Evolutionary conservation across 306 rosid genomes (phyloP).

Genomic region (Prunus campanulata): DNA sequence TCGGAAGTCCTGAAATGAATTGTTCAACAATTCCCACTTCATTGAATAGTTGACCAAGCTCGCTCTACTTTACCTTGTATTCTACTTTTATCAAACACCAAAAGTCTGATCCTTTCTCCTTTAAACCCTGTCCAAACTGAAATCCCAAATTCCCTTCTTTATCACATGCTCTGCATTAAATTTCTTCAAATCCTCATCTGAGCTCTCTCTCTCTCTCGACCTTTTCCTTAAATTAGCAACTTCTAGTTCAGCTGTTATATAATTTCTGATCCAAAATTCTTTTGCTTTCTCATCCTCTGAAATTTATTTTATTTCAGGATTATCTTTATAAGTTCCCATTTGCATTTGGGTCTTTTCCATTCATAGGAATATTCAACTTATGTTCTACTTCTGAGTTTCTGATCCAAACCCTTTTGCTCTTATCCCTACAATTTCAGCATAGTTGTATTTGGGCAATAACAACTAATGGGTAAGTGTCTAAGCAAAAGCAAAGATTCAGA

Average conservation of each 20-base stretch:
- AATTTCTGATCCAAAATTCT: no score
- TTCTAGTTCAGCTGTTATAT: background rate
- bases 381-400: constrained; percentile 1
- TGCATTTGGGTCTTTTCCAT: no score
- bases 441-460: background rate
- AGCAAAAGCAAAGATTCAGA: constrained; percentile 45
- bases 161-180: background rate
- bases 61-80: background rate
- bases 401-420: constrained; percentile 25
- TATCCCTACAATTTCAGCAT: background rate
- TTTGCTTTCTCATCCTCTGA: no score
- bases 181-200: constrained; percentile 19
- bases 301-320: no score
- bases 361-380: no score
- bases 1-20: constrained; percentile 1
- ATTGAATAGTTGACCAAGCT: constrained; percentile 41
- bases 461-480: constrained; percentile 62
- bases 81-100: background rate
- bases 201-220: background rate
- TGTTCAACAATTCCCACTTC: constrained; percentile 11
- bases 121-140: constrained; percentile 7
- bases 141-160: constrained; percentile 21
- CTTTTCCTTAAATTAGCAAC: background rate
- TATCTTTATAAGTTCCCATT: no score
- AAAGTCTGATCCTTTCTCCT: constrained; percentile 17